These are phyloP conservation scores for Lepidium africanum DNA, from an alignment of 345 rosid species.

Conservation along the genomic window DNA sequence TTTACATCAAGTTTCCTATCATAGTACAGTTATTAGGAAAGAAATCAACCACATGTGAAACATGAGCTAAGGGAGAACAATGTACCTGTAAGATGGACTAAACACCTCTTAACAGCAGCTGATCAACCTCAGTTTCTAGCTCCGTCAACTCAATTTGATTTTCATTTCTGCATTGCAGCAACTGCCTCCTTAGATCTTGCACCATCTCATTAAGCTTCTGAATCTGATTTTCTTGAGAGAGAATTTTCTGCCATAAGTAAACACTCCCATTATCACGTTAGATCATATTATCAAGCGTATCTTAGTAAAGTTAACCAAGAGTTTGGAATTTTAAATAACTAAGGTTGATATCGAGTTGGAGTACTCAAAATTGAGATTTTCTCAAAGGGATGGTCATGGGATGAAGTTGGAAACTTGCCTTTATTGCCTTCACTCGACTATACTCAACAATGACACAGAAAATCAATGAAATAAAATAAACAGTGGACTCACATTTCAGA, in stretches of 20 bases:
- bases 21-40: neutral
- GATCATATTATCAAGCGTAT: neutral
- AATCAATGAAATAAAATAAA: neutral
- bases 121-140: conserved; percentile 41
- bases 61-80: neutral
- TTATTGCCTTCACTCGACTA: neutral
- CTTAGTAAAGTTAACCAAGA: neutral
- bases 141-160: conserved; percentile 35
- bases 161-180: conserved; percentile 47
- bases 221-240: conserved; percentile 63
- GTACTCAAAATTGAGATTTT: neutral
- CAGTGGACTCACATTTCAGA: neutral
- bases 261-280: neutral
- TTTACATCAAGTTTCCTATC: neutral
- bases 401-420: neutral
- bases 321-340: neutral
- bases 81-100: conserved; percentile 24
- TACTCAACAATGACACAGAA: neutral
- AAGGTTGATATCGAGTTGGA: neutral
- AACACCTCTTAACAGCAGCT: conserved; percentile 37
- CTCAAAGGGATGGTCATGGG: neutral
- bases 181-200: conserved; percentile 43
- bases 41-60: conserved; percentile 1
- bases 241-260: conserved; percentile 45
- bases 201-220: conserved; percentile 60